Conservation (phyloP, 129 eudicot genomes). For the Daucus carota region DH1_v3.0 NC_030381.2:9716501-9717000, state of each 20-base stretch:
- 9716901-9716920: background rate
- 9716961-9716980: background rate
- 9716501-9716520: conserved; percentile 92
- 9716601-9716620: conserved; percentile 75
- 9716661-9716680: conserved; percentile 62
- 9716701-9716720: conserved; percentile 82
- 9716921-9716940: background rate
- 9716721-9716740: conserved; percentile 88
- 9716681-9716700: conserved; percentile 77
- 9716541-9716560: conserved; percentile 77
- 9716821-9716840: background rate
- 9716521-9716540: conserved; percentile 85
- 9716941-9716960: background rate
- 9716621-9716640: conserved; percentile 73
- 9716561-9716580: conserved; percentile 87
- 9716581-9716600: conserved; percentile 76
- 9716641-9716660: conserved; percentile 75
- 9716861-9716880: background rate
- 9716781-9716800: conserved; percentile 57
- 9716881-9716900: background rate
- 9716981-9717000: background rate
- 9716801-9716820: background rate
- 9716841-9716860: background rate
- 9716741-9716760: conserved; percentile 94
- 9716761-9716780: conserved; percentile 89